Base-by-base conservation (phyloP, 306 rosid species). In the Gastrolobium bilobum region DNA sequence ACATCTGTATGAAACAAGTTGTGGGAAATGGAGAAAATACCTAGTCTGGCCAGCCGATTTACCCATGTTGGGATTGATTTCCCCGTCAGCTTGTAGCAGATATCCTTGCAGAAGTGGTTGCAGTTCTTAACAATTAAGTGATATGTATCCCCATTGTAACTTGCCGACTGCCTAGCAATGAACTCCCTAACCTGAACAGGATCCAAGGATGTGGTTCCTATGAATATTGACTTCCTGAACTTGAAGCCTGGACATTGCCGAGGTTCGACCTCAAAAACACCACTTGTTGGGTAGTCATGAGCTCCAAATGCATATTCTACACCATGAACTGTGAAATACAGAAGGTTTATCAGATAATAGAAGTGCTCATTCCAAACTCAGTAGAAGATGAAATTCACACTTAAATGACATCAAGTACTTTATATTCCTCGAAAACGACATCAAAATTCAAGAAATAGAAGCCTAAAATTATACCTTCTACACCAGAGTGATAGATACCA, bases 231-330 rank as follows among this genome's bases (percentile, higher is more conserved):
- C 89, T 84, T 89, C 87, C 98, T 85, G 84, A 96, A 96, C 82
- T 91, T 96, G 86, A 95, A 95, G 51, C 98, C 99, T 1, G 99
- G 99, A 78, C 99, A 96, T 48, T 93, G 97, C 68, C 91, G 88
- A 80, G 99, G 99, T 86, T 93, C 97, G 38, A 96, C 99, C 83
- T 96, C 99, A 84, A 93, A 96, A 81, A 96, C 99, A 48, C 99
- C 98, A 14, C 99, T 96, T 33, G 94, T 82, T 3, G 99, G 88
- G 57, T 91, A 96, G 87, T 96, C 99, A 81, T 96, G 99, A 9
- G 99, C 99, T 68, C 98, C 98, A 80, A 91, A 93, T 48, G 99
- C 99, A 71, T 96, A 96, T 75, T 96, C 98, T 31, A 96, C 93
- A 54, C 98, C 94, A 71, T 96, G 92, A 78, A 96, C 99, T 96